Evolutionary conservation across 495 filamentous ascomycete genomes (phyloP), one percentile per base, ranked within the genome.

Genomic region (Sordaria brevicollis): DNA sequence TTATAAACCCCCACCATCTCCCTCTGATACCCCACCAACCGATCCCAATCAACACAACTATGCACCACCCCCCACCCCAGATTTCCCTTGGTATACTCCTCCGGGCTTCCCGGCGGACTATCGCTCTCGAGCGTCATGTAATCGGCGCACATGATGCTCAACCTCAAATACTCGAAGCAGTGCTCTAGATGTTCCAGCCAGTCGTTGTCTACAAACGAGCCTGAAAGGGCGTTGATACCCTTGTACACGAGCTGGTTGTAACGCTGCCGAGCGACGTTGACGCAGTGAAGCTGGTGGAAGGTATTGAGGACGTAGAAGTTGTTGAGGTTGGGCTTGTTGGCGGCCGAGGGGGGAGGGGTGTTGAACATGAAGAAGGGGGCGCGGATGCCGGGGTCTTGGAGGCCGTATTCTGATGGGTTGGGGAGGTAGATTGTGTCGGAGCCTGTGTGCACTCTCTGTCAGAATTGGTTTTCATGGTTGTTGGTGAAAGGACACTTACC

Each of bases 61-160:
- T 68, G 67, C 31, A 54, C 39, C 6, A 68, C 67, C 29, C 67
- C 39, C 67, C 67, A 68, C 2, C 67, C 67, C 15, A 68, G 29
- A 9, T 38, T 38, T 3, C 49, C 67, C 39, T 49, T 54, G 5
- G 38, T 49, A 35, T 68, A 68, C 31, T 57, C 67, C 67, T 57
- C 67, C 2, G 67, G 67, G 37, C 37, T 49, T 17, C 67, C 39
- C 37, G 67, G 37, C 11, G 67, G 67, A 1, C 38, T 54, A 34
- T 68, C 67, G 25, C 67, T 68, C 39, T 68, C 67, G 19, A 68
- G 38, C 13, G 39, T 68, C 39, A 68, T 68, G 37, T 68, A 68
- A 35, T 68, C 67, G 1, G 67, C 67, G 7, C 67, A 68, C 38
- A 35, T 57, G 31, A 68, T 35, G 67, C 67, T 68, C 25, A 57